Base-by-base conservation (phyloP, 148 eudicot species). In the Camellia sinensis region DNA sequence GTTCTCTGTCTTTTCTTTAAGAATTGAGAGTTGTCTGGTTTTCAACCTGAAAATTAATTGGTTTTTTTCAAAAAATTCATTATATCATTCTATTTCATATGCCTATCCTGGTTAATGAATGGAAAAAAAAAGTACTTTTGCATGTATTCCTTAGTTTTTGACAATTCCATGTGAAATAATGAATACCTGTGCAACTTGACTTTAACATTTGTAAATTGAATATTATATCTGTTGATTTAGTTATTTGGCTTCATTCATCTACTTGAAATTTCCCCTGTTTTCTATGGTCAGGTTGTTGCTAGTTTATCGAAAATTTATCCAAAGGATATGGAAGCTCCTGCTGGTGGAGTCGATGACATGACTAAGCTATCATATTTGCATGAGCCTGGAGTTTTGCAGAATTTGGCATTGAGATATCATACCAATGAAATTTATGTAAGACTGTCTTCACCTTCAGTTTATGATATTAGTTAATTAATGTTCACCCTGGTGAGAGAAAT, bases 281-380 rank as follows among this genome's bases (percentile, higher is more conserved):
- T 71, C 37, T 46, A 19, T 53, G 17, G 50, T 48, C 71, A 93
- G 98, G 88, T 89, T 78, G 76, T 83, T 57, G 84, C 80, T 67
- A 89, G 80, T 67, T 81, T 87, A 75, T 85, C 90, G 13, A 92
- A 85, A 44, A 84, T 91, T 77, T 91, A 88, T 80, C 94, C 97
- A 3, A 92, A 89, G 87, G 98, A 94, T 80, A 83, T 87, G 86
- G 98, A 94, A 81, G 97, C 98, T 72, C 98, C 97, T 78, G 89
- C 87, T 84, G 93, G 93, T 71, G 98, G 98, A 72, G 97, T 89
- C 71, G 98, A 94, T 90, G 98, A 94, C 88, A 94, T 94, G 98
- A 94, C 98, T 60, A 94, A 89, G 76, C 86, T 94, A 60, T 91
- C 97, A 56, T 94, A 94, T 85, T 84, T 94, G 87, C 97, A 94